These are phyloP conservation scores for Reutealis trisperma DNA, from an alignment of 345 rosid species.

Conservation along the genomic window DNA sequence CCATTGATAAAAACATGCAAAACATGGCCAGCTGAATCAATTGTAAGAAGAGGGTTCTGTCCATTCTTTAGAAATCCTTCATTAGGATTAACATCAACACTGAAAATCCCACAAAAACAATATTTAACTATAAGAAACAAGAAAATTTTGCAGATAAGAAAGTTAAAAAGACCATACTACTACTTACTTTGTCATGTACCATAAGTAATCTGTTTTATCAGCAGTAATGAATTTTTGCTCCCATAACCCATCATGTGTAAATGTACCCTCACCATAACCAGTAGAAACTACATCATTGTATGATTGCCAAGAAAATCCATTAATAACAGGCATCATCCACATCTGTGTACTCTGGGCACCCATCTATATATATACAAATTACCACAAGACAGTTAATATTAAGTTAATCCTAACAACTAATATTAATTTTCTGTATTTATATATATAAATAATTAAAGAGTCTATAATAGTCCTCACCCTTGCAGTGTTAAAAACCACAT, in stretches of 20 bases:
- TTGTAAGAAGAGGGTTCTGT: conserved; percentile 51
- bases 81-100: conserved; percentile 35
- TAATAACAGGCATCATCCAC: conserved; percentile 33
- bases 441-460: no score
- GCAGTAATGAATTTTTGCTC: conserved; percentile 42
- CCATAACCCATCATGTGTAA: conserved; percentile 34
- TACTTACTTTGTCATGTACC: conserved; percentile 53
- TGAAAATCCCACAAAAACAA: no score
- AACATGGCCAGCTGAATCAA: conserved; percentile 36
- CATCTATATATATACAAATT: conserved; percentile 23
- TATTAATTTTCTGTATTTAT: no score
- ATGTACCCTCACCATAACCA: conserved; percentile 25
- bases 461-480: conserved; percentile 18
- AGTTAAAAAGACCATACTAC: no score
- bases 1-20: conserved; percentile 36
- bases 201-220: conserved; percentile 47
- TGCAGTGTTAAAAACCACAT: conserved; percentile 40
- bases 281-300: conserved; percentile 35
- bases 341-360: conserved; percentile 27
- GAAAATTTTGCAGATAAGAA: no score
- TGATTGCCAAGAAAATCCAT: conserved; percentile 42
- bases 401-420: no score
- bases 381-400: neutral
- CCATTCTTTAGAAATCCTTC: conserved; percentile 74
- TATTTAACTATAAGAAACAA: no score